Base-by-base conservation (phyloP, 164 flowering plant genomes). In the Aristolochia fimbriata region DNA sequence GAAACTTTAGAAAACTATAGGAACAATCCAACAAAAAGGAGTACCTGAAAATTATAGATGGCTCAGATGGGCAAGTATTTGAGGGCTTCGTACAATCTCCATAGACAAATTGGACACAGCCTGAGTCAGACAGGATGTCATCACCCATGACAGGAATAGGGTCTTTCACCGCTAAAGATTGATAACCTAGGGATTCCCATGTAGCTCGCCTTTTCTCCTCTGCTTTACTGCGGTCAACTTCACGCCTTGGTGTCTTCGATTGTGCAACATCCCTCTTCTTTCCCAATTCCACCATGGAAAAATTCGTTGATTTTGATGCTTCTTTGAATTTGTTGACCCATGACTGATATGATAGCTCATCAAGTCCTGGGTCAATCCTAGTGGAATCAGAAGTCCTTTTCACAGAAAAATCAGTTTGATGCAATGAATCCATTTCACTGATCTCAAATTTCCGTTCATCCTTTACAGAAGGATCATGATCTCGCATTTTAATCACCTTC, bases 71-170 rank as follows among this genome's bases (percentile, higher is more conserved):
- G 66, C 74, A 72, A 57, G 77, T 73, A 59, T 68, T 76, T 57
- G 80, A 76, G 27, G 97, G 94, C 20, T 69, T 68, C 14, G 96
- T 87, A 71, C 98, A 93, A 73, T 93, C 98, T 49, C 98, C 97
- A 62, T 83, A 86, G 53, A 93, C 99, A 78, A 84, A 88, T 62
- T 81, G 71, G 57, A 93, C 87, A 62, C 85, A 76, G 58, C 96
- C 92, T 15, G 77, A 70, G 69, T 79, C 83, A 53, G 77, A 74
- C 70, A 73, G 65, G 13, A 69, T 50, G 63, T 80, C 84, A 55
- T 51, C 63, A 69, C 71, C 70, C 12, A 52, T 45, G 24, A 73
- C 75, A 62, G 57, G 25, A 13, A 62, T 58, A 59, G 82, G 88
- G 57, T 76, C 83, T 47, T 81, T 62, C 15, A 87, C 75, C 68